Evolutionary conservation across 2,329 filamentous ascomycete genomes (phyloP), one percentile per base, ranked within the genome.

Genomic region (Sporothrix pallida): DNA sequence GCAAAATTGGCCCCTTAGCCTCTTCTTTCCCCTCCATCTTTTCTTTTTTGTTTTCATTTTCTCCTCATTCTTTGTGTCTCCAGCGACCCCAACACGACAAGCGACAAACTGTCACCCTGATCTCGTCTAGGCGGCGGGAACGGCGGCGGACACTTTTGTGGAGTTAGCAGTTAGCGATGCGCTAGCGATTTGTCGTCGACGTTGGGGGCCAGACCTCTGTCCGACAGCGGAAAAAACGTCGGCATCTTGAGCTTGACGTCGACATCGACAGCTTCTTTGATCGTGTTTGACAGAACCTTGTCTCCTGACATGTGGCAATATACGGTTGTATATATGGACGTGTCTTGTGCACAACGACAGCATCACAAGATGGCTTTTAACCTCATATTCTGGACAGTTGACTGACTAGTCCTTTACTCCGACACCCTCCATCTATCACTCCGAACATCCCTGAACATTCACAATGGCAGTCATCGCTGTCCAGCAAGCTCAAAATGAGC

Each of bases 391-490:
- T 65, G 60, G 37, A 65, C 37, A n/a, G n/a, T 65, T 20, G 17
- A 13, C 9, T 44, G 42, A 65, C 60, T 65, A 9, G 26, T 46
- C 10, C 60, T 65, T 13, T 17, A 46, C n/a, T 23, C 9, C 60
- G 37, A 46, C 60, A 9, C 13, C 10, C 17, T 63, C 31, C n/a
- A 20, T 42, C 37, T 15, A 15, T 9, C 3, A n/a, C 23, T 23
- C 60, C 10, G 17, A 46, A 9, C 60, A 56, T 3, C 60, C 10
- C 60, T 10, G 3, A 7, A 46, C 37, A 37, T 13, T 65, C 60
- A 65, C n/a, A 65, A 65, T 65, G 60, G 60, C 60, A 13, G 60
- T 65, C 37, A 65, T 65, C 23, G 60, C 60, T 10, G 23, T 65
- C 23, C 37, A 44, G 17, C 60, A 65, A 65, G 8, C 17, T 42